Base-by-base conservation (phyloP, 441 rosid species). In the Raphanus hybrid region DNA sequence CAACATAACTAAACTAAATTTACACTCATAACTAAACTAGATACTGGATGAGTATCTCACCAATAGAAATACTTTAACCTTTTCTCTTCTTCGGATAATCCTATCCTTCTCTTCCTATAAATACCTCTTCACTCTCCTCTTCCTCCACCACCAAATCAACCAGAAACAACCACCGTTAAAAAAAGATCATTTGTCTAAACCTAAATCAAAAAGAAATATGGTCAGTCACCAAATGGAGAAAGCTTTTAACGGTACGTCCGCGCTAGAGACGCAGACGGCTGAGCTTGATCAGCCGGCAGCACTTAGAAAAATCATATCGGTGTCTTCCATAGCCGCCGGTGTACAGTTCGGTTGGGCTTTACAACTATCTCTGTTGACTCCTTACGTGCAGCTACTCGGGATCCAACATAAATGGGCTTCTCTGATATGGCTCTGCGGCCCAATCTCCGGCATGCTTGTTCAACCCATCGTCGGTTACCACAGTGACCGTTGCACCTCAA, bases 341-440 rank as follows among this genome's bases (percentile, higher is more conserved):
- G 35, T 93, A 45, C 97, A 95, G 69, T 95, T 95, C 77, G 98
- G 99, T 0, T 95, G 99, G 99, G 98, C 99, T 7, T 74, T 95
- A 2, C 99, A 95, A 83, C 87, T 95, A 10, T 95, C 99, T 20
- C 83, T 95, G 0, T 59, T 95, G 15, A 95, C 99, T 11, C 98
- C 99, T 0, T 95, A 95, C 74, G 94, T 91, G 5, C 98, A 95
- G 66, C 91, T 88, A 50, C 83, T 95, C 0, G 98, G 99, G 18
- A 87, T 95, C 73, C 91, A 92, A 20, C 99, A 95, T 80, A 80
- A 85, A 48, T 92, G 97, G 97, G 91, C 99, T 1, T 80, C 99
- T 20, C 84, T 89, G 76, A 89, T 94, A 20, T 94, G 99, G 99
- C 91, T 94, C 43, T 92, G 98, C n/a, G 99, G 98, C 1, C 99